These are phyloP conservation scores for Camelina sativa DNA, from an alignment of 345 rosid genomes.

Conservation along the genomic window DNA sequence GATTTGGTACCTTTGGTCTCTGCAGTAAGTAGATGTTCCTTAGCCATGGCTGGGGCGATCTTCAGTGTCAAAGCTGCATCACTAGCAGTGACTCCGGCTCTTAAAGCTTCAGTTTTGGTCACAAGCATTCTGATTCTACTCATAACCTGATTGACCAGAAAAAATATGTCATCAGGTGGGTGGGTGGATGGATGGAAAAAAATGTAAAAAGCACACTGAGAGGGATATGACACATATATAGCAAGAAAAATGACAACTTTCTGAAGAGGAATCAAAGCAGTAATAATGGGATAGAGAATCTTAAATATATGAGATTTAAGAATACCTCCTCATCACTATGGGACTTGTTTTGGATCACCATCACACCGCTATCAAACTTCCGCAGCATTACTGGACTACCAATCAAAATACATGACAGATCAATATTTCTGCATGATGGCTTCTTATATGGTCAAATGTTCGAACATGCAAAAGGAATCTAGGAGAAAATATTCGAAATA, in stretches of 20 bases:
- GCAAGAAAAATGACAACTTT: neutral
- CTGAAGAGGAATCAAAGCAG: constrained; percentile 5
- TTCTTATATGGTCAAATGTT: neutral
- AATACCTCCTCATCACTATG: constrained; percentile 93
- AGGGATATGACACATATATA: neutral
- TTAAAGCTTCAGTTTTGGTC: constrained; percentile 67
- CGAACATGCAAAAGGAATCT: neutral
- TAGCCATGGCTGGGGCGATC: constrained; percentile 98
- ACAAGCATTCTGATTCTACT: constrained; percentile 74
- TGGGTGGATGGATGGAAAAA: neutral
- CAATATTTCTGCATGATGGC: constrained; percentile 3
- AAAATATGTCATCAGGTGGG: constrained; percentile 3
- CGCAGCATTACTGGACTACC: constrained; percentile 96
- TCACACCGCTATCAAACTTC: constrained; percentile 97
- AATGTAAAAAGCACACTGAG: neutral
- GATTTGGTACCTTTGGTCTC: constrained; percentile 72
- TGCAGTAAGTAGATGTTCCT: constrained; percentile 90
- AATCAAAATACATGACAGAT: constrained; percentile 42
- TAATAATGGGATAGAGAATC: neutral
- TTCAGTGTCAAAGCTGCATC: constrained; percentile 94
- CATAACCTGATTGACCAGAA: constrained; percentile 57
- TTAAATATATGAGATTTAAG: constrained; percentile 18
- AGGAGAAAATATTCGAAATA: neutral
- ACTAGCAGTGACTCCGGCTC: constrained; percentile 75
- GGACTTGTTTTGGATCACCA: constrained; percentile 92